These are phyloP conservation scores for Tylopilus vinaceipallidus DNA, from an alignment of 768 basidiomycete genomes.

Conservation along the genomic window DNA sequence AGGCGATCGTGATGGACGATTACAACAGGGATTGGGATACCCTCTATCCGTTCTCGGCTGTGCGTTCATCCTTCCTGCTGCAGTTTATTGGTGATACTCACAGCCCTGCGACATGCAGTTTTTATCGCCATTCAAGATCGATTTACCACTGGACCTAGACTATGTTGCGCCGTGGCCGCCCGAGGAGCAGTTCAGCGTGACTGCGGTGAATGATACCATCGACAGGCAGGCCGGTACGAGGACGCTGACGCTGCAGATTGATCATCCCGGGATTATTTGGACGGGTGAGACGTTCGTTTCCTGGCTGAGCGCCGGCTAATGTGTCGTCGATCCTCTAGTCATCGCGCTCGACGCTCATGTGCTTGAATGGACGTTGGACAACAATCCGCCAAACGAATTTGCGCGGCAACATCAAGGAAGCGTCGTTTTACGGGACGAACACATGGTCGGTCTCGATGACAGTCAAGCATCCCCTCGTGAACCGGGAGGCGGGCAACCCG, in stretches of 20 bases:
- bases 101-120: slow-evolving; percentile 47
- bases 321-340: slow-evolving; percentile 38
- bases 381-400: slow-evolving; percentile 71
- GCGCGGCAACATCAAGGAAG: slow-evolving; percentile 90
- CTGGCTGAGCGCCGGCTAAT: not conserved
- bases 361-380: slow-evolving; percentile 77
- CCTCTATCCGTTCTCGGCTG: slow-evolving; percentile 77
- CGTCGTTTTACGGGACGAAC: slow-evolving; percentile 78
- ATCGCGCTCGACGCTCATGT: slow-evolving; percentile 93
- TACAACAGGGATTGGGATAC: slow-evolving; percentile 88
- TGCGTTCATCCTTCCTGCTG: slow-evolving; percentile 28
- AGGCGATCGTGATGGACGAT: slow-evolving; percentile 62
- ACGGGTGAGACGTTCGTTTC: slow-evolving; percentile 52
- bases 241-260: slow-evolving; percentile 62
- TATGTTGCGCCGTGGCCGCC: slow-evolving; percentile 52
- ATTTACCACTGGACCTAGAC: slow-evolving; percentile 47
- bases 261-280: slow-evolving; percentile 86
- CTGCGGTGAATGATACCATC: slow-evolving; percentile 53
- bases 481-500: not conserved
- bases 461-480: slow-evolving; percentile 45
- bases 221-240: slow-evolving; percentile 62
- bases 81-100: not conserved
- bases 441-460: slow-evolving; percentile 73
- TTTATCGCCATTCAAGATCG: slow-evolving; percentile 79
- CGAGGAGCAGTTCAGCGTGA: slow-evolving; percentile 48